A percentile compares a stretch with the other conserved stretches of the same genome.
Conservation (phyloP, 1,284 basidiomycete genomes). For the Sporisorium exsertum region DNA sequence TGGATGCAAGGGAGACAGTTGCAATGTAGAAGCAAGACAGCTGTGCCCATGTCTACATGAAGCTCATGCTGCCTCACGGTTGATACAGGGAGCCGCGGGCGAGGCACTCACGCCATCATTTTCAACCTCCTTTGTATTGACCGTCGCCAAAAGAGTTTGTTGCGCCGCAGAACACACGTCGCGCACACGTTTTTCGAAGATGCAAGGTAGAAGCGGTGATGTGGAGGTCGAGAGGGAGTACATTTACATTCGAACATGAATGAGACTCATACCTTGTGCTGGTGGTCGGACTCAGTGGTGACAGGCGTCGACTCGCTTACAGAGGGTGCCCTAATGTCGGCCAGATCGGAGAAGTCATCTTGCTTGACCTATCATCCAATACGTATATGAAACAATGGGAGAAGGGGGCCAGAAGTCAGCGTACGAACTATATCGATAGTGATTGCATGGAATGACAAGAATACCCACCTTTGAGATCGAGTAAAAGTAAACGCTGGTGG, state of each 20-base stretch:
- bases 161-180: not conserved
- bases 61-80: not conserved
- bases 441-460: not conserved
- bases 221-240: not conserved
- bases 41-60: too few relatives aligned
- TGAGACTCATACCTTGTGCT: constrained; percentile 35
- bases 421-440: not conserved
- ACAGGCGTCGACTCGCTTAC: constrained; percentile 23
- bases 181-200: not conserved
- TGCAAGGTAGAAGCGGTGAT: not conserved
- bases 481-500: constrained; percentile 87
- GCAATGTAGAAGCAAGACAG: too few relatives aligned
- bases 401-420: not conserved
- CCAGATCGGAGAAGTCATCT: constrained; percentile 63
- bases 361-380: constrained; percentile 55
- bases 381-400: not conserved
- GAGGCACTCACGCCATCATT: not conserved
- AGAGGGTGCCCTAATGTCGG: constrained; percentile 47
- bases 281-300: constrained; percentile 45
- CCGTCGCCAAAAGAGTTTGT: not conserved
- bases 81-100: not conserved
- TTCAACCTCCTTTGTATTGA: not conserved
- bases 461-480: constrained; percentile 75
- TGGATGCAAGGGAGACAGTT: too few relatives aligned
- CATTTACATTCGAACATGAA: not conserved